Evolutionary conservation across 805 yeast species (phyloP).

Genomic region (Candida pseudofarinosa): DNA sequence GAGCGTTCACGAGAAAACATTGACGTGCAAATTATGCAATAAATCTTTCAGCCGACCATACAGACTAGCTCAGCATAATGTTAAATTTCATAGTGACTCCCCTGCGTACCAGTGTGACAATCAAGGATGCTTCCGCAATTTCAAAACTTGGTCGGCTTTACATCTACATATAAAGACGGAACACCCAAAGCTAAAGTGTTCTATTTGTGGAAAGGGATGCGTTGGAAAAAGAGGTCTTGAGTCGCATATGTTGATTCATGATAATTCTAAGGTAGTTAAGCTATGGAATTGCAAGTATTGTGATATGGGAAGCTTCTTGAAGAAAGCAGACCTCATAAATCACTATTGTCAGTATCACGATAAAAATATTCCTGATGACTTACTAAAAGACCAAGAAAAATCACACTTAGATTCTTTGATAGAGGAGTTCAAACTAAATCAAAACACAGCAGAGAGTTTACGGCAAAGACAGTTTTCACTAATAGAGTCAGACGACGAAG

Average conservation of each 20-base stretch:
- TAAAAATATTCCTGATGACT: slow-evolving; percentile 30
- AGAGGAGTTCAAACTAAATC: slow-evolving; percentile 9
- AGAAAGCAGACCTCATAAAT: slow-evolving; percentile 50
- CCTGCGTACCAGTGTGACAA: slow-evolving; percentile 58
- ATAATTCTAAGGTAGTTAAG: slow-evolving; percentile 45
- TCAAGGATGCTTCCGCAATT: slow-evolving; percentile 55
- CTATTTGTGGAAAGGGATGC: slow-evolving; percentile 64
- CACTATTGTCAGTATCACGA: slow-evolving; percentile 57
- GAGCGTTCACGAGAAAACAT: slow-evolving; percentile 53
- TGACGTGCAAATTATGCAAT: slow-evolving; percentile 61
- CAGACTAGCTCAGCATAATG: slow-evolving; percentile 61
- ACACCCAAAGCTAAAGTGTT: slow-evolving; percentile 68
- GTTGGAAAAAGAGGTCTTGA: slow-evolving; percentile 67
- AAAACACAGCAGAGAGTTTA: slow-evolving; percentile 1
- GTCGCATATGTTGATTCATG: slow-evolving; percentile 71
- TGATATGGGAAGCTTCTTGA: slow-evolving; percentile 43
- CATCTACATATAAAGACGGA: slow-evolving; percentile 66
- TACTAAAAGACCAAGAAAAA: slow-evolving; percentile 22
- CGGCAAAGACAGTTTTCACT: slow-evolving; percentile 1
- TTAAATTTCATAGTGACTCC: slow-evolving; percentile 56
- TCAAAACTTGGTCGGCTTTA: slow-evolving; percentile 70
- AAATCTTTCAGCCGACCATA: slow-evolving; percentile 62
- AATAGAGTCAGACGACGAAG: slow-evolving; percentile 8
- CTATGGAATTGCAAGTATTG: slow-evolving; percentile 68
- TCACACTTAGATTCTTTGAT: slow-evolving; percentile 18